phyloP scores from a whole-genome alignment of 2,329 filamentous ascomycete species.

The Neonectria neomacrospora region DNA sequence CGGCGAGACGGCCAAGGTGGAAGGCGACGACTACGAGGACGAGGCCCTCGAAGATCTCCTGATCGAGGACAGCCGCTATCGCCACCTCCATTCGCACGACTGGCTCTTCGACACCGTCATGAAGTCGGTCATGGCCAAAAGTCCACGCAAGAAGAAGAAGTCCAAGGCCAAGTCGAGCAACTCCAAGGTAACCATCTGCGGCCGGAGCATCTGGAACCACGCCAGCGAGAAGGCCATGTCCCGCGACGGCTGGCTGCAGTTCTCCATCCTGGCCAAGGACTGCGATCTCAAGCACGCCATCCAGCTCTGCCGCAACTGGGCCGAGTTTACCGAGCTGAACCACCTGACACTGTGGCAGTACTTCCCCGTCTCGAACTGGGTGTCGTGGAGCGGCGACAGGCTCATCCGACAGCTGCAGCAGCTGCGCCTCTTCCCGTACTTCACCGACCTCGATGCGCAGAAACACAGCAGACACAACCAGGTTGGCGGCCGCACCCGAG shows the following conservation, averaged over 20 bases:
- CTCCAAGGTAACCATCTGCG: slow-evolving; percentile 42
- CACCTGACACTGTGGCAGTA: slow-evolving; percentile 41
- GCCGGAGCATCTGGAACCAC: slow-evolving; percentile 46
- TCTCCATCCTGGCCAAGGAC: slow-evolving; percentile 46
- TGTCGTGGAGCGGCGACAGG: slow-evolving; percentile 35
- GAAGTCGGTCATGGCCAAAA: neutral
- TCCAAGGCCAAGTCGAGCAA: slow-evolving; percentile 23
- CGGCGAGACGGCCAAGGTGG: slow-evolving; percentile 22
- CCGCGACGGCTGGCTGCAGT: slow-evolving; percentile 48
- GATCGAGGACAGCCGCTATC: slow-evolving; percentile 26
- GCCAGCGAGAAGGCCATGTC: slow-evolving; percentile 46
- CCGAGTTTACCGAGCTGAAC: slow-evolving; percentile 45
- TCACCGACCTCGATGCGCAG: slow-evolving; percentile 41
- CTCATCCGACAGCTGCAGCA: slow-evolving; percentile 42
- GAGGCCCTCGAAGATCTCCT: slow-evolving; percentile 38
- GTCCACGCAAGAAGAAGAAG: neutral
- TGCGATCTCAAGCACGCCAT: slow-evolving; percentile 44
- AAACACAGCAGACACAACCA: slow-evolving; percentile 32
- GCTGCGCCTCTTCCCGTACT: slow-evolving; percentile 45
- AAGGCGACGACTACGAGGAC: slow-evolving; percentile 29
- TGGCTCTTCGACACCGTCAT: slow-evolving; percentile 37
- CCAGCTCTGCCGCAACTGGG: slow-evolving; percentile 46
- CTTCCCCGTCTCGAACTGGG: slow-evolving; percentile 46
- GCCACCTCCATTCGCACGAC: slow-evolving; percentile 37
- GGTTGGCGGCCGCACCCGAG: slow-evolving; percentile 33